Percentiles rank a stretch among this genome's conserved stretches.
Evolutionary conservation across 73 alveolate species (phyloP).

Genomic region (Stentor roeselii): DNA sequence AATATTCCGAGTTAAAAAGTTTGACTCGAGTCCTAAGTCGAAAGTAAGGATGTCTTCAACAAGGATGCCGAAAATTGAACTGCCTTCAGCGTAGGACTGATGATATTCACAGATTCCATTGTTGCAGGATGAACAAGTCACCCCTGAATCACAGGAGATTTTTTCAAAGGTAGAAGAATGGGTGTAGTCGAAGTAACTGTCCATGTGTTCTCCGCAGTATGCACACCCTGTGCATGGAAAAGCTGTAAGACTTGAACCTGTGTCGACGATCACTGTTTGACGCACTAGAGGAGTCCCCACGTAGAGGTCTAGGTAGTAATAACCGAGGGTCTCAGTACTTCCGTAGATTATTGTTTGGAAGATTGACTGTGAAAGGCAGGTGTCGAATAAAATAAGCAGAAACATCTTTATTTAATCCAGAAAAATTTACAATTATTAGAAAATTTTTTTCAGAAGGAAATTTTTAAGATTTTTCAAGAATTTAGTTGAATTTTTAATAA

Average conservation of each 20-base stretch:
- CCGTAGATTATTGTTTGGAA: background rate
- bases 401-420: too few relatives aligned
- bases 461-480: too few relatives aligned
- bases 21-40: slow-evolving; percentile 40
- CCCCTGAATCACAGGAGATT: slow-evolving; percentile 28
- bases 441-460: too few relatives aligned
- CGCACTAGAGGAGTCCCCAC: slow-evolving; percentile 68
- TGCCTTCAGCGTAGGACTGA: slow-evolving; percentile 67
- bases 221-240: slow-evolving; percentile 75
- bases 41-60: slow-evolving; percentile 50
- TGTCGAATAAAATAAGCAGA: too few relatives aligned
- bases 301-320: slow-evolving; percentile 62
- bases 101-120: slow-evolving; percentile 62
- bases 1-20: slow-evolving; percentile 23
- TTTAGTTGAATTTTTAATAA: too few relatives aligned
- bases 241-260: slow-evolving; percentile 84
- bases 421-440: too few relatives aligned
- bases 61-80: slow-evolving; percentile 53
- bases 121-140: slow-evolving; percentile 41
- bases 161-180: slow-evolving; percentile 26
- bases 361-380: background rate
- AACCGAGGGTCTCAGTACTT: background rate
- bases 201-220: slow-evolving; percentile 73
- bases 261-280: slow-evolving; percentile 82
- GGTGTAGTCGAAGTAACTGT: slow-evolving; percentile 23